These are phyloP conservation scores for Xylariaceae sp. DNA, from an alignment of 2,329 filamentous ascomycete species.

Conservation along the genomic window DNA sequence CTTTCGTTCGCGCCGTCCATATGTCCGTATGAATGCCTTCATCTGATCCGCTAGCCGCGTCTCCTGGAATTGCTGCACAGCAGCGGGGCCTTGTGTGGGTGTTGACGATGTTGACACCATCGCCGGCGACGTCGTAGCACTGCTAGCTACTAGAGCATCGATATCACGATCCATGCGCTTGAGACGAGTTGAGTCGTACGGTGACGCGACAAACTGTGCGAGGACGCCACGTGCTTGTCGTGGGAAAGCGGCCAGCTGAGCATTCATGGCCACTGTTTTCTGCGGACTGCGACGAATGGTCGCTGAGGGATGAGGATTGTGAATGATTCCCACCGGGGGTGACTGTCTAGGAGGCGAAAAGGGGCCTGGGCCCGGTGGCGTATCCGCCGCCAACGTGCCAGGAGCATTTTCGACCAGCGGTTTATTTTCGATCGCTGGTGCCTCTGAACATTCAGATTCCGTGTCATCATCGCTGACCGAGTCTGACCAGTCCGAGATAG, in stretches of 20 bases:
- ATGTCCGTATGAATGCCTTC: conserved; percentile 47
- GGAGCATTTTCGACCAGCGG: conserved; percentile 8
- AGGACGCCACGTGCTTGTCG: conserved; percentile 40
- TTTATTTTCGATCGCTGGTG: conserved; percentile 10
- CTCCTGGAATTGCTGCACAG: conserved; percentile 19
- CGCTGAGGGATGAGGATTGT: conserved; percentile 9
- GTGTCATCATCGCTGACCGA: conserved; percentile 32
- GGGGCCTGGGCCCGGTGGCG: background rate
- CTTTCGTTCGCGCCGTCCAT: conserved; percentile 63
- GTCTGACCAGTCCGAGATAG: conserved; percentile 59
- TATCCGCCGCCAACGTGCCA: background rate
- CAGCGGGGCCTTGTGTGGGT: background rate
- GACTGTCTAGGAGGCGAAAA: background rate
- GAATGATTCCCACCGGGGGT: background rate
- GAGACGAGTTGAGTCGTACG: conserved; percentile 45
- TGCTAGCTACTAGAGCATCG: conserved; percentile 36
- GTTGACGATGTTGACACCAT: background rate
- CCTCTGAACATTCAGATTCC: conserved; percentile 26
- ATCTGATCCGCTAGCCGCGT: conserved; percentile 30
- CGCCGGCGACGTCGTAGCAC: background rate
- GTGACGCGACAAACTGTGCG: conserved; percentile 41
- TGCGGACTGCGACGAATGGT: conserved; percentile 23
- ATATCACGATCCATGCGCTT: conserved; percentile 47
- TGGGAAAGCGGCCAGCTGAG: conserved; percentile 37
- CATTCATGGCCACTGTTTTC: conserved; percentile 29